Percentiles rank a stretch among this genome's conserved stretches.
Conservation (phyloP, 441 rosid genomes). For the Capsella rubella region DNA sequence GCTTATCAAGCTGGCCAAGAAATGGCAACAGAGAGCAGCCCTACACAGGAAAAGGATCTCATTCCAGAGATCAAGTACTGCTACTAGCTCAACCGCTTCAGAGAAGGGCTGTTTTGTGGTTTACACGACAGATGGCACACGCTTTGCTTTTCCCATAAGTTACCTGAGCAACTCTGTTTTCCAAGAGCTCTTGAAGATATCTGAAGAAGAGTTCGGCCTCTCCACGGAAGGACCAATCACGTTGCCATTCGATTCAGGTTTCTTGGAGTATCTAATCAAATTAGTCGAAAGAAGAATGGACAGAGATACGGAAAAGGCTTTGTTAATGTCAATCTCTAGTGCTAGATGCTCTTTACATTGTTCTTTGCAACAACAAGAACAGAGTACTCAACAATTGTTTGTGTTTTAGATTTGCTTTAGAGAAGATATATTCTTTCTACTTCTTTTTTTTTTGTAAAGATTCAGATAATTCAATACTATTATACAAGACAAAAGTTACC, state of each 20-base stretch:
- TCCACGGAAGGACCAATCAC: constrained; percentile 37
- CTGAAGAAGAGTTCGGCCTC: constrained; percentile 56
- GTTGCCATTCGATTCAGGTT: constrained; percentile 43
- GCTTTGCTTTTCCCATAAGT: constrained; percentile 39
- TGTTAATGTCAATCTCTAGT: constrained; percentile 28
- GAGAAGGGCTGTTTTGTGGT: constrained; percentile 47
- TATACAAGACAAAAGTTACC: not conserved
- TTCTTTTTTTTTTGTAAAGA: not conserved
- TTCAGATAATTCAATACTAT: not conserved
- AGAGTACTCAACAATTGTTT: constrained; percentile 26
- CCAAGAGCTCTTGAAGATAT: constrained; percentile 48
- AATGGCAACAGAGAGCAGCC: constrained; percentile 40
- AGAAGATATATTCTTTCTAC: not conserved
- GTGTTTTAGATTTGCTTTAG: constrained; percentile 30
- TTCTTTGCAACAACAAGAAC: constrained; percentile 11
- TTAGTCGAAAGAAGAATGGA: constrained; percentile 27
- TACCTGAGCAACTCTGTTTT: constrained; percentile 34
- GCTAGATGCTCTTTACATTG: constrained; percentile 21
- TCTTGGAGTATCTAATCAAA: constrained; percentile 38
- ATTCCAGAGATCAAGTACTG: constrained; percentile 13
- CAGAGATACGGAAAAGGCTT: constrained; percentile 32
- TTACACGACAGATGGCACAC: constrained; percentile 42
- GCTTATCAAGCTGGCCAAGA: constrained; percentile 38
- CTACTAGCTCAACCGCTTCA: constrained; percentile 8
- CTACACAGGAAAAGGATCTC: constrained; percentile 37